A percentile compares a stretch with the other conserved stretches of the same genome.
Evolutionary conservation across 495 filamentous ascomycete genomes (phyloP).

Genomic region (Penicillium maclennaniae): DNA sequence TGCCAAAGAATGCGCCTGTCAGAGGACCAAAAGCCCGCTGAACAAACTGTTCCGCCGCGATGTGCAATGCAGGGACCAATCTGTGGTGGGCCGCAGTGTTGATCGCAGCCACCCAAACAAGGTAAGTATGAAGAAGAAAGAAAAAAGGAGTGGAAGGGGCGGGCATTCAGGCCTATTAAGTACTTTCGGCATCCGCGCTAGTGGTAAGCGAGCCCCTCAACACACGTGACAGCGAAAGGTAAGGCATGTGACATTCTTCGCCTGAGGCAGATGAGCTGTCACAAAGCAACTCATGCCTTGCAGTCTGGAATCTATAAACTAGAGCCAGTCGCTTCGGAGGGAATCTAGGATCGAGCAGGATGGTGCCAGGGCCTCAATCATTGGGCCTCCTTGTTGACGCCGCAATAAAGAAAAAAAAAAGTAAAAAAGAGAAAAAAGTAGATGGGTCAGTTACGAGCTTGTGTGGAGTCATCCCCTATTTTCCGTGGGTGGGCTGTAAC

Average conservation of each 20-base stretch:
- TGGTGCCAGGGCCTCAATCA: slow-evolving; percentile 21
- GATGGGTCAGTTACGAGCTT: slow-evolving; percentile 9
- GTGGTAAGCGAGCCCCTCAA: slow-evolving; percentile 27
- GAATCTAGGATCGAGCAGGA: slow-evolving; percentile 1
- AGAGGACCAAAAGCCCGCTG: slow-evolving; percentile 60
- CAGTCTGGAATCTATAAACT: slow-evolving; percentile 9
- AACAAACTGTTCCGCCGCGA: slow-evolving; percentile 57
- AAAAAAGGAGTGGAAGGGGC: slow-evolving; percentile 31
- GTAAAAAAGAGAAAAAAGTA: slow-evolving; percentile 14
- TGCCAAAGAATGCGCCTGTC: slow-evolving; percentile 69
- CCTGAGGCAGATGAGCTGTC: not conserved
- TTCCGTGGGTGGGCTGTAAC: slow-evolving; percentile 11
- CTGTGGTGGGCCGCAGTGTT: slow-evolving; percentile 56
- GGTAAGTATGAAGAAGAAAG: slow-evolving; percentile 71
- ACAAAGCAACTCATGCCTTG: slow-evolving; percentile 1
- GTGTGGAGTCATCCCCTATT: slow-evolving; percentile 16
- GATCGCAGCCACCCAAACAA: slow-evolving; percentile 63
- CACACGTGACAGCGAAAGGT: not conserved
- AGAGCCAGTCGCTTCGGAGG: not conserved
- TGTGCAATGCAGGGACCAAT: slow-evolving; percentile 69
- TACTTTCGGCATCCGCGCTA: slow-evolving; percentile 13
- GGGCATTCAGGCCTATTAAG: slow-evolving; percentile 29
- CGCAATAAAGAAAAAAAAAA: slow-evolving; percentile 8
- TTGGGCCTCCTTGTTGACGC: slow-evolving; percentile 46
- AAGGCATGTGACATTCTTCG: not conserved